Evolutionary conservation across 75 land plant species (phyloP).

Genomic region (Selaginella tamariscina): DNA sequence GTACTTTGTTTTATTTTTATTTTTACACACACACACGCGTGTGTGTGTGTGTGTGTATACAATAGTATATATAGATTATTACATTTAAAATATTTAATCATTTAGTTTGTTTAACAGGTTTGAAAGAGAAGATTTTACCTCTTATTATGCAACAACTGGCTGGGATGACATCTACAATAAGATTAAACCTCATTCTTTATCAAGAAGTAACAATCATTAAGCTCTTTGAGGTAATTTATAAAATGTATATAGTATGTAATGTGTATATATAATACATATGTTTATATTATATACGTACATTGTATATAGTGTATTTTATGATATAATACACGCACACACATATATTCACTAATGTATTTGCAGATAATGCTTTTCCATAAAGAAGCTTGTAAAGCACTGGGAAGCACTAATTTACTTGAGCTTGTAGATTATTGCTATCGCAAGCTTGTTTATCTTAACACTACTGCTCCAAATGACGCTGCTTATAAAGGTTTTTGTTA

Average conservation of each 20-base stretch:
- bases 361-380: constrained; percentile 28
- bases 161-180: constrained; percentile 19
- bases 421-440: constrained; percentile 33
- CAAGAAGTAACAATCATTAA: constrained; percentile 29
- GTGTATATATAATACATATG: too few relatives aligned
- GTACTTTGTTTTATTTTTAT: too few relatives aligned
- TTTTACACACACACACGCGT: too few relatives aligned
- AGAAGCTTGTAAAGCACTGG: constrained; percentile 33
- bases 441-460: constrained; percentile 33
- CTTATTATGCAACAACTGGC: constrained; percentile 15
- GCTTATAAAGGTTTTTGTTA: constrained; percentile 25
- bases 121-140: constrained; percentile 28
- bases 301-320: too few relatives aligned
- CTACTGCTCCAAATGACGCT: constrained; percentile 24
- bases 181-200: constrained; percentile 18
- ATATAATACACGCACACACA: background rate
- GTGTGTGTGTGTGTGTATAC: too few relatives aligned
- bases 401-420: constrained; percentile 27
- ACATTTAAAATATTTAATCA: background rate
- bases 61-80: too few relatives aligned
- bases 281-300: too few relatives aligned
- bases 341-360: background rate
- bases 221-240: constrained; percentile 26
- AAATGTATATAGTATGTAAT: background rate
- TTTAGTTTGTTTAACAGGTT: background rate